Percentiles rank a stretch among this genome's conserved stretches.
Evolutionary conservation across 2,329 filamentous ascomycete species (phyloP).

Genomic region (Stachybotrys chlorohalonatus): DNA sequence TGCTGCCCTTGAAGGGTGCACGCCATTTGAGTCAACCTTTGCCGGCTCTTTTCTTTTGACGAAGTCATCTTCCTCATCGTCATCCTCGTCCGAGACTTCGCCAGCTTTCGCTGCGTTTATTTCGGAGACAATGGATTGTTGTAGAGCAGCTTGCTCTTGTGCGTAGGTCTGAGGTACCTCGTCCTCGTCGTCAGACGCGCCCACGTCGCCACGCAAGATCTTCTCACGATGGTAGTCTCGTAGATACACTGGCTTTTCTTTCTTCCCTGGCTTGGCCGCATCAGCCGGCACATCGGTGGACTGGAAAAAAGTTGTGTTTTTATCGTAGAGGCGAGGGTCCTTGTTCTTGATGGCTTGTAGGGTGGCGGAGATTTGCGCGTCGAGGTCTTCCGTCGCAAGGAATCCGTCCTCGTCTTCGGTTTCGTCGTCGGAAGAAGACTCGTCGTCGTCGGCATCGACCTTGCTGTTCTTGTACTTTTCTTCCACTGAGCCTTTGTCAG

Average conservation of each 20-base stretch:
- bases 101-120: constrained; percentile 57
- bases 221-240: constrained; percentile 90
- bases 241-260: constrained; percentile 77
- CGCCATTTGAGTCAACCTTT: constrained; percentile 28
- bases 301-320: constrained; percentile 64
- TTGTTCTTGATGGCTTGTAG: constrained; percentile 81
- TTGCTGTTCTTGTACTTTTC: constrained; percentile 63
- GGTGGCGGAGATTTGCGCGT: constrained; percentile 79
- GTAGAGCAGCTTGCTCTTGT: constrained; percentile 80
- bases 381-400: constrained; percentile 74
- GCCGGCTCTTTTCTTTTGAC: constrained; percentile 60
- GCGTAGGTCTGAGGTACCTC: constrained; percentile 62
- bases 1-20: constrained; percentile 47
- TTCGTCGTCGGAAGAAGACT: constrained; percentile 65
- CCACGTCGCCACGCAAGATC: constrained; percentile 62
- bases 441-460: constrained; percentile 40
- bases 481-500: constrained; percentile 53
- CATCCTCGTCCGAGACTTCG: constrained; percentile 40
- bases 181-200: constrained; percentile 48
- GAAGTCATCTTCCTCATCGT: constrained; percentile 55
- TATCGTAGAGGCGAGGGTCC: constrained; percentile 85
- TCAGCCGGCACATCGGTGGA: constrained; percentile 19
- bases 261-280: constrained; percentile 37
- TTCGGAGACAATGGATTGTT: constrained; percentile 67
- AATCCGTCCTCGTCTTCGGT: constrained; percentile 87